Conservation (phyloP, 2,329 filamentous ascomycete species). For the Huntiella moniliformis region DNA sequence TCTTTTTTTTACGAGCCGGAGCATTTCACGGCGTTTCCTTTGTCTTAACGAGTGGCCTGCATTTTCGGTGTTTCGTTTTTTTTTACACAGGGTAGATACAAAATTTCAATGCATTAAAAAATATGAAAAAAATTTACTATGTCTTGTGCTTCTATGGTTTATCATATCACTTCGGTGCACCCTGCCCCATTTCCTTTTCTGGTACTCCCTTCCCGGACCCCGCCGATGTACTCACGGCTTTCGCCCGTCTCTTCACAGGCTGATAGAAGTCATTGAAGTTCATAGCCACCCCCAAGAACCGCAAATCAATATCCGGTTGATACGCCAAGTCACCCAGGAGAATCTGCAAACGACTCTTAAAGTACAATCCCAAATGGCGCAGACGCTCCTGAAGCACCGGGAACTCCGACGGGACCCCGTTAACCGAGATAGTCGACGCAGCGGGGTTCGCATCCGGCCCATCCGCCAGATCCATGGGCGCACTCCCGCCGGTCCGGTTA, state of each 20-base stretch:
- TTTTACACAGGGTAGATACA: too few species aligned
- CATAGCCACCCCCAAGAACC: constrained; percentile 91
- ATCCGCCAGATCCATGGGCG: constrained; percentile 35
- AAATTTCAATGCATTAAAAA: too few species aligned
- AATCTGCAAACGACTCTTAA: constrained; percentile 57
- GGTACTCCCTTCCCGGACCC: background rate
- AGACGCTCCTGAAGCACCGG: constrained; percentile 59
- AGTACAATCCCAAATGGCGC: constrained; percentile 52
- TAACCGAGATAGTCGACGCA: constrained; percentile 14
- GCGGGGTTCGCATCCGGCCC: constrained; percentile 15
- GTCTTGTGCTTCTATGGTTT: background rate
- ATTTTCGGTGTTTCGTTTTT: too few species aligned
- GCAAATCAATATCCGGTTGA: constrained; percentile 86
- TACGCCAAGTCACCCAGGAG: constrained; percentile 79
- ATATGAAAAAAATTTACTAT: background rate
- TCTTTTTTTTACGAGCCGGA: too few species aligned
- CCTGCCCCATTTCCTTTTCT: background rate
- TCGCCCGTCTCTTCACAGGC: constrained; percentile 47
- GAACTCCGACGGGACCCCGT: constrained; percentile 46
- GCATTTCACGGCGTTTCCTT: too few species aligned
- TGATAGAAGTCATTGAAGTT: constrained; percentile 98
- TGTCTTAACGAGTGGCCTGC: too few species aligned
- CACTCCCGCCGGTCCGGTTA: constrained; percentile 65
- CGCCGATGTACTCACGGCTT: constrained; percentile 13
- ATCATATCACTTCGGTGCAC: background rate